These are phyloP conservation scores for Theileria equi DNA, from an alignment of 169 alveolate genomes.

Conservation along the genomic window DNA sequence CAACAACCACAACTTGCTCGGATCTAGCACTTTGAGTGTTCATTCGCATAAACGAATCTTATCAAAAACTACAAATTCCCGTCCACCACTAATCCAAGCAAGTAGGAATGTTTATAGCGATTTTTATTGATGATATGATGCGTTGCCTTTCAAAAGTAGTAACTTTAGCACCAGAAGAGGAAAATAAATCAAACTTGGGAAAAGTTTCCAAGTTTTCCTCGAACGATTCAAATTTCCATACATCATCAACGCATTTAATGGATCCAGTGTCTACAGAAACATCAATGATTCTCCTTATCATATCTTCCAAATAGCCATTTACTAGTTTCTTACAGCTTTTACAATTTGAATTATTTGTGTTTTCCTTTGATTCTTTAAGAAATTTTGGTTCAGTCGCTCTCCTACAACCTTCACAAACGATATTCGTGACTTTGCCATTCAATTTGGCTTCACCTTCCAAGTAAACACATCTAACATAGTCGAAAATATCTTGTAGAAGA, in stretches of 20 bases:
- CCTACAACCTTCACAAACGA: neutral
- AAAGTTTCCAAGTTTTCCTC: too few species aligned
- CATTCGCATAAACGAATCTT: too few species aligned
- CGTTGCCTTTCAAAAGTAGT: conserved; percentile 11
- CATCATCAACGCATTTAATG: conserved; percentile 28
- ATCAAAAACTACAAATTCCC: too few species aligned
- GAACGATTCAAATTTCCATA: conserved; percentile 8
- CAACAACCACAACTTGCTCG: too few species aligned
- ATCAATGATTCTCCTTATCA: conserved; percentile 23
- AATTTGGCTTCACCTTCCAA: neutral
- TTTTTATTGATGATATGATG: conserved; percentile 19
- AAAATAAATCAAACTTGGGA: too few species aligned
- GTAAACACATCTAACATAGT: conserved; percentile 10
- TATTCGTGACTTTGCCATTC: neutral
- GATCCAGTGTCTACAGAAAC: conserved; percentile 30
- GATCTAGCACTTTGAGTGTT: too few species aligned
- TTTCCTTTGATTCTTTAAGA: neutral
- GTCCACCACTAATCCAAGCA: too few species aligned
- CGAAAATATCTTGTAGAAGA: conserved; percentile 48
- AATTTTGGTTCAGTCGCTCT: neutral
- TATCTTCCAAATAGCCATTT: conserved; percentile 7
- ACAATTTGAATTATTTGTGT: neutral
- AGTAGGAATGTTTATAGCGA: conserved; percentile 2
- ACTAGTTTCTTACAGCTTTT: neutral
- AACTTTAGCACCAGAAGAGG: neutral